phyloP scores from a whole-genome alignment of 108 stramenopile genomes.

The Epithemia pelagica region DNA sequence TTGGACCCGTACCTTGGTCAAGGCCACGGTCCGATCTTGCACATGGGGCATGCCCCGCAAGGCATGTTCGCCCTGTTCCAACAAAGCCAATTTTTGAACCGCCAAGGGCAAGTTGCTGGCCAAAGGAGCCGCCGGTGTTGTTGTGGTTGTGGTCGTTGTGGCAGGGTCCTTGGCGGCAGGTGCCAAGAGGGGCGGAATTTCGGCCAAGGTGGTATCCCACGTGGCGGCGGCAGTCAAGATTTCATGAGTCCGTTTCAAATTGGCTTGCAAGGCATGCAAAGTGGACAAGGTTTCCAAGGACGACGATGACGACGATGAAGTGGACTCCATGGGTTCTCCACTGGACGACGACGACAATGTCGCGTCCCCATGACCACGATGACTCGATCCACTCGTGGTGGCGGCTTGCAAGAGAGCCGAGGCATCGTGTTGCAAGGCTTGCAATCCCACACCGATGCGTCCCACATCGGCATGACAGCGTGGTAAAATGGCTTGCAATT shows the following conservation, averaged over 20 bases:
- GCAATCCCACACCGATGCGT: conserved; percentile 54
- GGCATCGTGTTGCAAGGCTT: conserved; percentile 60
- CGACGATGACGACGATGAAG: conserved; percentile 6
- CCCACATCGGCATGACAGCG: conserved; percentile 75
- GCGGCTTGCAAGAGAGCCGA: conserved; percentile 34
- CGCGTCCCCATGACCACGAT: neutral
- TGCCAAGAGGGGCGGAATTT: conserved; percentile 49
- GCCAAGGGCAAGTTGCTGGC: conserved; percentile 46
- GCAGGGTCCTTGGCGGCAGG: conserved; percentile 4
- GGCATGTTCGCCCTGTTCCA: conserved; percentile 62
- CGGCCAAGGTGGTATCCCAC: conserved; percentile 64
- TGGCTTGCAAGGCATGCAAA: conserved; percentile 63
- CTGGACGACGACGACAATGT: neutral
- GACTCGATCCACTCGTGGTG: neutral
- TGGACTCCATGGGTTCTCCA: too few species aligned
- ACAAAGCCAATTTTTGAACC: conserved; percentile 44
- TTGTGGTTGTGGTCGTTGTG: neutral
- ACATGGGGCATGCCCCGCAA: conserved; percentile 64
- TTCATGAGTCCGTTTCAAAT: conserved; percentile 51
- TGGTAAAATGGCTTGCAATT: conserved; percentile 74
- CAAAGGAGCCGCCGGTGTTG: neutral
- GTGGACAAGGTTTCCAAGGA: conserved; percentile 59
- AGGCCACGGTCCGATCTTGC: conserved; percentile 43
- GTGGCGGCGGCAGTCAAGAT: conserved; percentile 67
- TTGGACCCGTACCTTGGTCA: conserved; percentile 49